Conservation (phyloP, 2,329 filamentous ascomycete species). For the Xylariaceae sp. region DNA sequence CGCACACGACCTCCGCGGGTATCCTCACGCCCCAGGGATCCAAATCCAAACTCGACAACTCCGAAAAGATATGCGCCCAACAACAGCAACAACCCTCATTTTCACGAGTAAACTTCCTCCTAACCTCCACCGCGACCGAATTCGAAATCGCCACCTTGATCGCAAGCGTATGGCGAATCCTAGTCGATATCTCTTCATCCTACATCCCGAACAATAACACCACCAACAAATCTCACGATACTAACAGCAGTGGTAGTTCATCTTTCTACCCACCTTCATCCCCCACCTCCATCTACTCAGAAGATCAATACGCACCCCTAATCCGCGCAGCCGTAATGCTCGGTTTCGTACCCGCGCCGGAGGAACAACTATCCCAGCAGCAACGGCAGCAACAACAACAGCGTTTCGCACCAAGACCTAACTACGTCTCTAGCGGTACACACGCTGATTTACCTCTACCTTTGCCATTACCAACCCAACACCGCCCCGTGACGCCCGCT, state of each 20-base stretch:
- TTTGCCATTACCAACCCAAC: slow-evolving; percentile 11
- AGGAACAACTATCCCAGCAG: not conserved
- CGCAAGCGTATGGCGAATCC: slow-evolving; percentile 45
- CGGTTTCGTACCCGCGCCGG: slow-evolving; percentile 16
- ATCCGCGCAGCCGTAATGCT: slow-evolving; percentile 24
- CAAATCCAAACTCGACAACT: not conserved
- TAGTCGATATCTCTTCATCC: slow-evolving; percentile 41
- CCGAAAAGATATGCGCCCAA: slow-evolving; percentile 9
- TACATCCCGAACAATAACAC: slow-evolving; percentile 39
- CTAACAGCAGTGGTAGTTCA: not conserved
- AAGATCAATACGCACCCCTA: slow-evolving; percentile 23
- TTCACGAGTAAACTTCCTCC: slow-evolving; percentile 51
- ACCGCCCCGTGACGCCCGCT: slow-evolving; percentile 28
- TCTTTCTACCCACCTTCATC: slow-evolving; percentile 8
- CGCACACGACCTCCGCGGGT: slow-evolving; percentile 14
- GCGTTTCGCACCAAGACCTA: not conserved
- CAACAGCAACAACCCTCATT: slow-evolving; percentile 33
- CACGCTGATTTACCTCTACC: slow-evolving; percentile 7
- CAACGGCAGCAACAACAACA: not conserved
- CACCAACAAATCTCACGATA: slow-evolving; percentile 2
- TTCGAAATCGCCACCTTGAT: slow-evolving; percentile 51
- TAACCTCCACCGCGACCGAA: slow-evolving; percentile 50
- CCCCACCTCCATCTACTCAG: slow-evolving; percentile 19
- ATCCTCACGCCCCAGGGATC: slow-evolving; percentile 11
- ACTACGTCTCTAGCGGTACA: slow-evolving; percentile 18